Base-by-base conservation (phyloP, 108 stramenopile genomes). In the Fragilariopsis cylindrus region DNA sequence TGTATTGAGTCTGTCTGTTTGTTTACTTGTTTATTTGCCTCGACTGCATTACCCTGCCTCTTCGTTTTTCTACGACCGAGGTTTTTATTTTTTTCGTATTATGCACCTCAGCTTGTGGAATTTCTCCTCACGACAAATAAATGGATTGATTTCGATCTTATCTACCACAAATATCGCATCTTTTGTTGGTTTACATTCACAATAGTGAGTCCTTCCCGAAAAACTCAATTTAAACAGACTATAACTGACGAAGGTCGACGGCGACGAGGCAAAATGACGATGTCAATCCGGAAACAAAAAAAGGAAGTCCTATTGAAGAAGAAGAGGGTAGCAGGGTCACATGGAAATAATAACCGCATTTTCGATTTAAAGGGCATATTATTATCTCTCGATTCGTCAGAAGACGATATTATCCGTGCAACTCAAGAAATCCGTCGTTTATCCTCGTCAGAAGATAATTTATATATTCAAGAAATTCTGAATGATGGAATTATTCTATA, bases 141-240 rank as follows among this genome's bases (percentile, higher is more conserved):
- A 30, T 30, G 21, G 21, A 30, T 30, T 30, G 21, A 30, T 30
- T 30, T 30, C 21, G 21, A 30, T 30, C 21, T 30, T 30, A 30
- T 30, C 21, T 30, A 30, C 21, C 1, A 30, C 21, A 30, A 30
- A 30, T 30, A 30, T 30, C 21, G 21, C 21, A 30, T 30, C 1
- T 30, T 30, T 30, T 30, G 21, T 30, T 30, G 21, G 21, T 30
- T 30, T 30, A 1, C 21, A 30, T 30, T 30, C 21, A 30, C 1
- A 30, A 30, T 30, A 30, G 21, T 30, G 21, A 30, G 21, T 30
- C 21, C 21, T 30, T 30, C 21, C 84, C 91, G 96, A 66, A 81
- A 85, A 52, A 87, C 88, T 73, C 58, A 50, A 39, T 96, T 95
- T 88, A 97, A 99, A 80, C 94, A 95, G 77, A 90, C 92, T 49